Evolutionary conservation across 805 yeast genomes (phyloP).

Genomic region (Metschnikowia gelsemii): DNA sequence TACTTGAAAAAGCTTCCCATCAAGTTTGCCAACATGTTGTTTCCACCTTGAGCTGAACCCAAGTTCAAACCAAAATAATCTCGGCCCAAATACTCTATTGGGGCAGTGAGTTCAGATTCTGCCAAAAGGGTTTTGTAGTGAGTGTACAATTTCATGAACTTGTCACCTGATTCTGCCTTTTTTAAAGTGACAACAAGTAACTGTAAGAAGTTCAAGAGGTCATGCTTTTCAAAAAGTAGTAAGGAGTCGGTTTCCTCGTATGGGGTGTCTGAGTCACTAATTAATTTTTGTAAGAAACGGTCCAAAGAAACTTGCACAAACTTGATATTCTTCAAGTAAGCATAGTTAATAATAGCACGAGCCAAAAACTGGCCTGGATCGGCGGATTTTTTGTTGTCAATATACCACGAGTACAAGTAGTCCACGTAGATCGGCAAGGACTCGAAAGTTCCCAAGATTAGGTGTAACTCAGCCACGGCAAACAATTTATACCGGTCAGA

Average conservation of each 20-base stretch:
- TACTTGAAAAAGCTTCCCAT: constrained; percentile 57
- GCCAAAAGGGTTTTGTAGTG: constrained; percentile 46
- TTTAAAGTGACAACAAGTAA: constrained; percentile 59
- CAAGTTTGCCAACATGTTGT: constrained; percentile 52
- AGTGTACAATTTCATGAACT: constrained; percentile 52
- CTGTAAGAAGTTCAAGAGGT: constrained; percentile 67
- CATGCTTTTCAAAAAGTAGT: constrained; percentile 32
- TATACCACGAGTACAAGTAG: constrained; percentile 47
- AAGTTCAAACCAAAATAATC: constrained; percentile 56
- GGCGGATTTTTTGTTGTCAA: constrained; percentile 17
- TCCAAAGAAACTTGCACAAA: constrained; percentile 45
- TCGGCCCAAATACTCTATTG: constrained; percentile 59
- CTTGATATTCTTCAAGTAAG: constrained; percentile 63
- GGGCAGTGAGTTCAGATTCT: constrained; percentile 38
- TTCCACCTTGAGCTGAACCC: constrained; percentile 41
- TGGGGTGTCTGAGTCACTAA: constrained; percentile 25
- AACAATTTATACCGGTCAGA: constrained; percentile 41
- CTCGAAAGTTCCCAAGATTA: constrained; percentile 64
- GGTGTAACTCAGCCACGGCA: constrained; percentile 70
- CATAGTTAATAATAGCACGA: constrained; percentile 74
- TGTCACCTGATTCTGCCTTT: constrained; percentile 47
- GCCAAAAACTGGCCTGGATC: constrained; percentile 35
- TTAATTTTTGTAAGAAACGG: constrained; percentile 23
- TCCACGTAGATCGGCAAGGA: constrained; percentile 41
- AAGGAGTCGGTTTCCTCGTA: constrained; percentile 3